Percentiles rank a stretch among this genome's conserved stretches.
These are phyloP conservation scores for Draba incana DNA, from an alignment of 345 rosid species.

Conservation along the genomic window DNA sequence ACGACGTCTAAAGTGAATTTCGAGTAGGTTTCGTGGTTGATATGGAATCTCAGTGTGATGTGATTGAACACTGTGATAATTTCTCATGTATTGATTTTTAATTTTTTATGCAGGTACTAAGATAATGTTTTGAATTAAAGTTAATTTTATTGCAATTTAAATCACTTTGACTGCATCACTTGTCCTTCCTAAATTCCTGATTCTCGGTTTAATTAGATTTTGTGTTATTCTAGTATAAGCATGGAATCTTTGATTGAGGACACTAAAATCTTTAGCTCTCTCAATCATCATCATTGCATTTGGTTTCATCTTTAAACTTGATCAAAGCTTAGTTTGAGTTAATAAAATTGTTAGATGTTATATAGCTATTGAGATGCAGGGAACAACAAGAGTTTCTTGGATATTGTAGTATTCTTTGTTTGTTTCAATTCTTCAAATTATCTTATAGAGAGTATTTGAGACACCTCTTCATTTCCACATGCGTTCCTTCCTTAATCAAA, in stretches of 20 bases:
- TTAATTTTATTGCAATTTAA: no score
- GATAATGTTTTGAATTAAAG: no score
- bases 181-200: no score
- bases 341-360: background rate
- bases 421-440: no score
- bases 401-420: background rate
- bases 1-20: background rate
- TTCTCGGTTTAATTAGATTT: no score
- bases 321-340: background rate
- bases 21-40: constrained; percentile 2
- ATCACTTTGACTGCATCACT: no score
- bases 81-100: no score
- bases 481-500: background rate
- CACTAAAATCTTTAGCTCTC: no score
- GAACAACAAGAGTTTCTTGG: background rate
- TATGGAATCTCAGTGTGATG: background rate
- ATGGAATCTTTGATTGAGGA: background rate
- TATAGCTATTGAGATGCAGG: background rate
- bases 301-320: background rate
- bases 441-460: no score
- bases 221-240: background rate
- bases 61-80: background rate
- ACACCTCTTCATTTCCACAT: no score
- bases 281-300: no score
- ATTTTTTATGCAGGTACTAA: no score